A percentile compares a stretch with the other conserved stretches of the same genome.
Conservation (phyloP, 306 rosid genomes). For the barrel medic (Medicago truncatula) region MtrunA17r5.0-ANR NC_053042.1:16901501-16902000, state of each 20-base stretch:
- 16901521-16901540: neutral
- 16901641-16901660: neutral
- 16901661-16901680: neutral
- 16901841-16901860: constrained; percentile 7
- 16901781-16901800: constrained; percentile 6
- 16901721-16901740: neutral
- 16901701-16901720: neutral
- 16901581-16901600: constrained; percentile 8
- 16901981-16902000: no score
- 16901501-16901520: neutral
- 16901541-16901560: neutral
- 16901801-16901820: constrained; percentile 5
- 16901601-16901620: constrained; percentile 1
- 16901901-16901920: no score
- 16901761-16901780: neutral
- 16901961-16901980: no score
- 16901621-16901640: neutral
- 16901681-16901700: neutral
- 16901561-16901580: neutral
- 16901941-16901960: no score
- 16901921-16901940: no score
- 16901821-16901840: no score
- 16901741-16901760: neutral
- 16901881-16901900: no score
- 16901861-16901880: no score